Base-by-base conservation (phyloP, 2,329 filamentous ascomycete genomes). In the Cordyceps cicadae region DNA sequence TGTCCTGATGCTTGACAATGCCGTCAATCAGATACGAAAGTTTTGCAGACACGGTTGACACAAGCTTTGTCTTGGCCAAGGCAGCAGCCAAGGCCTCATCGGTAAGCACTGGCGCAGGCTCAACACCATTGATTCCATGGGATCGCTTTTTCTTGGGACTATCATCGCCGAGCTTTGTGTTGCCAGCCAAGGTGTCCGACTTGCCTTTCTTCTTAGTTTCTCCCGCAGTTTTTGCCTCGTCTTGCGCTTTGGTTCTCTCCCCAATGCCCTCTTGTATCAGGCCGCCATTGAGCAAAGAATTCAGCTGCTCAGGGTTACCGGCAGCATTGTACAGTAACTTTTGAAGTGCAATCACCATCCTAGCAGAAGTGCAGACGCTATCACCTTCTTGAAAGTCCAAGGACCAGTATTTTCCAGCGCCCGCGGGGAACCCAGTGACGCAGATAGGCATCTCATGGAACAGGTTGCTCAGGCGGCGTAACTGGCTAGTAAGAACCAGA, bases 1-100 rank as follows among this genome's bases (percentile, higher is more conserved):
- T 74, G 1, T 79, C 72, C 58, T 94, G 84, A 63, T 92, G 79
- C 57, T 81, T 77, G 5, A 86, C 72, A 14, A 97, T 85, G 37
- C 84, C 80, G 59, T 92, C 87, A 19, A 96, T 76, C 6, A 97
- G 77, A 68, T 97, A 96, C 3, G 89, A 92, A 3, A 97, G 78
- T 72, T 97, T 97, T 0, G 89, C 86, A 0, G 92, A 97, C 0
- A 86, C 84, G 0, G 92, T 96, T 4, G 90, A 91, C n/a, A 89
- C 75, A 21, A 96, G 78, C 59, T 75, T 81, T 0, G 88, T 84
- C 39, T 77, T 71, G 11, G 79, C 76, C 17, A 94, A 76, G 0
- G 84, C 78, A 0, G 78, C 73, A 1, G 70, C 65, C 50, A 70
- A 65, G 59, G 66, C 60, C 49, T 69, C 59, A 43, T 67, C n/a